These are phyloP conservation scores for Lecanicillium sp. DNA, from an alignment of 2,329 filamentous ascomycete genomes.

Conservation along the genomic window DNA sequence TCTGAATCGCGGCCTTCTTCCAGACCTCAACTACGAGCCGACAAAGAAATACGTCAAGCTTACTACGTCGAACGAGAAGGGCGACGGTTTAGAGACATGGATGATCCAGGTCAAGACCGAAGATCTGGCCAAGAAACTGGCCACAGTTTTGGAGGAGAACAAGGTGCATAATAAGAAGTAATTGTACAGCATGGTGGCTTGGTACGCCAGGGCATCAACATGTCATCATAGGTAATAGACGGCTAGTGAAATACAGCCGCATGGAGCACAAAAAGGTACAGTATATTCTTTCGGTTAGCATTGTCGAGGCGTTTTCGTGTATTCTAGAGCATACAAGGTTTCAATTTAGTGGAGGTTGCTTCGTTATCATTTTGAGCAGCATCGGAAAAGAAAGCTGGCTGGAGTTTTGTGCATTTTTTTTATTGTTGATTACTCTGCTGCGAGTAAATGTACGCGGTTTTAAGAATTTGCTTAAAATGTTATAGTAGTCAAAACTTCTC, in stretches of 20 bases:
- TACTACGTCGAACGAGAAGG: constrained; percentile 47
- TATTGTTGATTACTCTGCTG: no score
- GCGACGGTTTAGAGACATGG: constrained; percentile 58
- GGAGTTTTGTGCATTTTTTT: no score
- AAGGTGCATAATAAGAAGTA: constrained; percentile 49
- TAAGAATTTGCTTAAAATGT: no score
- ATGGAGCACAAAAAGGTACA: constrained; percentile 9
- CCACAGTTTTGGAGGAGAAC: constrained; percentile 40
- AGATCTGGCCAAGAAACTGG: constrained; percentile 46
- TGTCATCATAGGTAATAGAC: constrained; percentile 9
- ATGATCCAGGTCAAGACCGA: constrained; percentile 62
- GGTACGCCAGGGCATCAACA: constrained; percentile 9
- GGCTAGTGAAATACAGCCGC: constrained; percentile 5
- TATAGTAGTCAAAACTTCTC: no score
- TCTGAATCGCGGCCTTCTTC: constrained; percentile 60
- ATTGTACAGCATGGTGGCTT: constrained; percentile 9
- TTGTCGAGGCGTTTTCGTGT: constrained; percentile 7
- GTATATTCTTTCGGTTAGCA: constrained; percentile 8
- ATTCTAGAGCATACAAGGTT: constrained; percentile 5
- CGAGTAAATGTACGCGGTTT: no score
- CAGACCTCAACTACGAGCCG: constrained; percentile 53
- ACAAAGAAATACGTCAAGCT: constrained; percentile 54
- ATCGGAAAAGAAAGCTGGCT: no score
- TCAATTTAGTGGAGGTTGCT: neutral
- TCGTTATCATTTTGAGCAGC: constrained; percentile 6